Evolutionary conservation across 352 stramenopile species (phyloP).

Genomic region (Phytophthora vignae): DNA sequence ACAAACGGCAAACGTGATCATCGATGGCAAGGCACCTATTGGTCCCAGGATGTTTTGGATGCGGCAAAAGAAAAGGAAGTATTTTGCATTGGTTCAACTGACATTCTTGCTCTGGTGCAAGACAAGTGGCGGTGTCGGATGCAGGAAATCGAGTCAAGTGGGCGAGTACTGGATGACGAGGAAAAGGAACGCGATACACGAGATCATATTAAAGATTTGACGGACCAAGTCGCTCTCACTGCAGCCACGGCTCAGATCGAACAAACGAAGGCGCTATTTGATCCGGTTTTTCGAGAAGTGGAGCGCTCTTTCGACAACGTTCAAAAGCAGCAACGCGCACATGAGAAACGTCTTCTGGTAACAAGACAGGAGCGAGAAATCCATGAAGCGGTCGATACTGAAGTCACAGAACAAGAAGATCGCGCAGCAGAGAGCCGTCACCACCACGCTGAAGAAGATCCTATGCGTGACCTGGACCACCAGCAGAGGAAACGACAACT

Average conservation of each 20-base stretch:
- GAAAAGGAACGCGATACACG: constrained; percentile 35
- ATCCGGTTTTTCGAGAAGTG: constrained; percentile 66
- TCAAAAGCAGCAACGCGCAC: constrained; percentile 42
- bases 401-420: constrained; percentile 1
- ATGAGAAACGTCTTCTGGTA: constrained; percentile 23
- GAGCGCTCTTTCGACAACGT: constrained; percentile 52
- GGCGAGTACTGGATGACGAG: constrained; percentile 25
- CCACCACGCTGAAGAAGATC: constrained; percentile 16
- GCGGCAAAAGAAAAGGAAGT: constrained; percentile 57
- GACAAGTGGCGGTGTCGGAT: constrained; percentile 53
- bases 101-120: constrained; percentile 62
- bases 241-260: constrained; percentile 61
- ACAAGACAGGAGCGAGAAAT: constrained; percentile 10
- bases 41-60: constrained; percentile 56
- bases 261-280: constrained; percentile 69
- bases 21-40: constrained; percentile 59
- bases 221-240: constrained; percentile 57
- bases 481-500: constrained; percentile 45
- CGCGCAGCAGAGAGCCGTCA: background rate
- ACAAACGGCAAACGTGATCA: constrained; percentile 69
- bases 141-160: constrained; percentile 17
- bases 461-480: constrained; percentile 16
- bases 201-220: constrained; percentile 44
- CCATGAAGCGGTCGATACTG: background rate
- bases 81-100: constrained; percentile 57